These are phyloP conservation scores for Fraxinus ornus DNA, from an alignment of 305 asterid species.

Conservation along the genomic window DNA sequence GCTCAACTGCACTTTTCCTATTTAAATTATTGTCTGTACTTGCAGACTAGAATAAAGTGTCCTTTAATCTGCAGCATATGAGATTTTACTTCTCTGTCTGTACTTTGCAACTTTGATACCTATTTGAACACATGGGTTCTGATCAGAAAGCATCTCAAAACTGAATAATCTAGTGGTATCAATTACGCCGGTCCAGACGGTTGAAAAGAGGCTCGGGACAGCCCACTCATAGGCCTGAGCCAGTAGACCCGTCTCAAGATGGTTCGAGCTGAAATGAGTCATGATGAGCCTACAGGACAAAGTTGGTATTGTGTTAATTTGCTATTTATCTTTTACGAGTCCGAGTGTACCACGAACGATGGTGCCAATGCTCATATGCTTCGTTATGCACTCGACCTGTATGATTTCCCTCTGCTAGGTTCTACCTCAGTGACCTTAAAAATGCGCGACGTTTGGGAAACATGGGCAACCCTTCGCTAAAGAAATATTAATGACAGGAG, in stretches of 20 bases:
- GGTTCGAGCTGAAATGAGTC: not conserved
- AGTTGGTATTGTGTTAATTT: not conserved
- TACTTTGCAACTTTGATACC: constrained; percentile 22
- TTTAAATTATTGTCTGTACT: constrained; percentile 33
- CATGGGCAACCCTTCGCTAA: too few species aligned
- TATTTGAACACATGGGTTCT: constrained; percentile 30
- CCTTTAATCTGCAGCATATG: constrained; percentile 3
- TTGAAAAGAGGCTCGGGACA: not conserved
- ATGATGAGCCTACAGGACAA: not conserved
- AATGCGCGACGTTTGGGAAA: too few species aligned
- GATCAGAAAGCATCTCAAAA: constrained; percentile 19
- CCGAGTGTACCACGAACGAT: not conserved
- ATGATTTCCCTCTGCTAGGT: too few species aligned
- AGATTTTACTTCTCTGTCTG: constrained; percentile 32
- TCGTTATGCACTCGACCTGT: too few species aligned
- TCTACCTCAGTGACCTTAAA: too few species aligned
- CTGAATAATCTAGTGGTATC: constrained; percentile 1
- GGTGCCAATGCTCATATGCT: not conserved
- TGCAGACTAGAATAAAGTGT: constrained; percentile 11
- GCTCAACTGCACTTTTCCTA: constrained; percentile 15
- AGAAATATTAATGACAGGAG: too few species aligned
- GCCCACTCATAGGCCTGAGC: not conserved
- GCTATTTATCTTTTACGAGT: not conserved
- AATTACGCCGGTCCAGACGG: not conserved
- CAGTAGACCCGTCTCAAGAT: not conserved